Evolutionary conservation across 352 stramenopile species (phyloP).

Genomic region (Pseudoperonospora humuli): DNA sequence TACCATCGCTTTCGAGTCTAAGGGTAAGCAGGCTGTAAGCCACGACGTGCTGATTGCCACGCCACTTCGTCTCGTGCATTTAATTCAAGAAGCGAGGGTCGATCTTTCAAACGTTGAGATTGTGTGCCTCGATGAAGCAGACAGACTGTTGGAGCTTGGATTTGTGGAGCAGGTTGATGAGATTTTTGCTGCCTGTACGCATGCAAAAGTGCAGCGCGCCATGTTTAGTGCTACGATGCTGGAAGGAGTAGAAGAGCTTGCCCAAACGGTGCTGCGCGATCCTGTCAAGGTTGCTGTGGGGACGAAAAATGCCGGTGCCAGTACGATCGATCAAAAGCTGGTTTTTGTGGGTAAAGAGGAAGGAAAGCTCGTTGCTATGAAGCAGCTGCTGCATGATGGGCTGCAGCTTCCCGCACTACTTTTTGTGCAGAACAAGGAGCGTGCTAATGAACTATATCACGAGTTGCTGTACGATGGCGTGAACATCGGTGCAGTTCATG

Average conservation of each 20-base stretch:
- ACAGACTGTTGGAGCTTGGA: conserved; percentile 96
- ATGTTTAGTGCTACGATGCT: conserved; percentile 99
- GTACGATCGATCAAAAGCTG: conserved; percentile 90
- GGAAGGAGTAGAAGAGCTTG: conserved; percentile 91
- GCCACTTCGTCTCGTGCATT: conserved; percentile 90
- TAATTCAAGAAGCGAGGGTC: conserved; percentile 83
- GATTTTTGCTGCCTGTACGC: conserved; percentile 89
- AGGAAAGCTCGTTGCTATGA: conserved; percentile 96
- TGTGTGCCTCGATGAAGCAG: conserved; percentile 97
- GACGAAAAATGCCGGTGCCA: conserved; percentile 80
- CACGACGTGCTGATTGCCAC: conserved; percentile 96
- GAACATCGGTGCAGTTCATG: conserved; percentile 97
- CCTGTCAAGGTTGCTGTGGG: conserved; percentile 94
- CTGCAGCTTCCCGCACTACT: conserved; percentile 95
- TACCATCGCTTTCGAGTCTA: conserved; percentile 62
- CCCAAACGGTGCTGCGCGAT: conserved; percentile 94
- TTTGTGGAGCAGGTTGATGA: conserved; percentile 97
- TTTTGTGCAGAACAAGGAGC: conserved; percentile 98
- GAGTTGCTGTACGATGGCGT: conserved; percentile 97
- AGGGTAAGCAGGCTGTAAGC: conserved; percentile 73
- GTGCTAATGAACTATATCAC: conserved; percentile 95
- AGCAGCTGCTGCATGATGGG: conserved; percentile 86
- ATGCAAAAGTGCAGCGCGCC: conserved; percentile 83
- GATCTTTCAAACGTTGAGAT: conserved; percentile 85
- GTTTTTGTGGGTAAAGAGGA: conserved; percentile 99